Evolutionary conservation across 2,329 filamentous ascomycete species (phyloP), one percentile per base, ranked within the genome.

Genomic region (Berkeleyomyces rouxiae): DNA sequence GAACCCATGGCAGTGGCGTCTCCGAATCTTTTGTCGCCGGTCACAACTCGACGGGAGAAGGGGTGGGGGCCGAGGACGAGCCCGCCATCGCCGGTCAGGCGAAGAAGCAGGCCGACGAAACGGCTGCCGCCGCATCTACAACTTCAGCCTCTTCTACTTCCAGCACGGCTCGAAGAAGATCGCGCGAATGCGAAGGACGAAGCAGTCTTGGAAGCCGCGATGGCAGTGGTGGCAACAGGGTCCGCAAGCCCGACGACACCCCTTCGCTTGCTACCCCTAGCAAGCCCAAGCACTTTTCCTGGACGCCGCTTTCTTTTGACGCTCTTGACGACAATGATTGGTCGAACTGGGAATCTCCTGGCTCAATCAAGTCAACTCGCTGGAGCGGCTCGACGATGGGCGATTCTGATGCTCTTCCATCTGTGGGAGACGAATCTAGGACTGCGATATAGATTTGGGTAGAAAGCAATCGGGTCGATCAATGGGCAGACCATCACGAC

Each of bases 301-400:
- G 79, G 79, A 82, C 79, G 23, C 80, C 81, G 1, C 73, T 83
- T 58, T 77, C 78, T 1, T 76, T 81, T 58, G 81, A 83, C 66
- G 75, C 76, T 51, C 74, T 80, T 63, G 78, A 84, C 66, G 82
- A 84, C 68, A 80, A 78, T 67, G 82, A 83, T 70, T 86, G 82
- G 83, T 77, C 79, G 6, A 84, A 79, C 70, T 86, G 83, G 82
- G 83, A 86, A 65, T 77, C 76, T 16, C 76, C 78, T 49, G 75
- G 74, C 42, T 79, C 82, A 2, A 75, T 74, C 62, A 80, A 80
- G 70, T 80, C 80, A 13, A 77, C 82, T 13, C 76, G 83, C 65
- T 85, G 83, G 83, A 85, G 83, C 70, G 82, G 82, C 51, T 84
- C 79, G 64, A 83, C 81, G 7, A 76, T 80, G 64, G 74, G 74